These are phyloP conservation scores for Oryza meridionalis DNA, from an alignment of 176 grass and related monocot genomes.

Conservation along the genomic window DNA sequence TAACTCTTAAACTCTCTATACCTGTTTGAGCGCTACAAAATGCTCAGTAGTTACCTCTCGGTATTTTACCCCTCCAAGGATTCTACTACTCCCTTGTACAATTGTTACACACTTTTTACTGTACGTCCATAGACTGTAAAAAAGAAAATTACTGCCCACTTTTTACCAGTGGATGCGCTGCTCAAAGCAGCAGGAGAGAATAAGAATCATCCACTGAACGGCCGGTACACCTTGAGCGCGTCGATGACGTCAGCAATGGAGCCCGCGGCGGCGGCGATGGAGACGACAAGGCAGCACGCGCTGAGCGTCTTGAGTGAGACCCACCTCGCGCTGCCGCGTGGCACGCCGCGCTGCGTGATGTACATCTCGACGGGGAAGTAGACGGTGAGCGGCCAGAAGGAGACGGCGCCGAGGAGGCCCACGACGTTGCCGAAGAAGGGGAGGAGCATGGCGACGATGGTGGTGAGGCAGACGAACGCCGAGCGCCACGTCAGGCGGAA, in stretches of 20 bases:
- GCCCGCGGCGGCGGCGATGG: conserved; percentile 56
- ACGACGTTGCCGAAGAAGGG: conserved; percentile 90
- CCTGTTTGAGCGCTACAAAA: not conserved
- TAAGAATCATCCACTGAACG: conserved; percentile 47
- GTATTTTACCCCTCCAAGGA: not conserved
- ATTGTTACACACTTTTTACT: not conserved
- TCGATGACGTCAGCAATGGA: conserved; percentile 71
- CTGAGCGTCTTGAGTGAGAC: conserved; percentile 61
- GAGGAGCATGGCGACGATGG: conserved; percentile 71
- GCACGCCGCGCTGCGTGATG: conserved; percentile 61
- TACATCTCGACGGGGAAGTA: conserved; percentile 99
- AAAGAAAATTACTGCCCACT: not conserved
- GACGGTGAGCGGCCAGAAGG: conserved; percentile 94
- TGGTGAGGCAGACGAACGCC: conserved; percentile 71
- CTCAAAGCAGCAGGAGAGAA: not conserved
- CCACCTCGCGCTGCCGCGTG: conserved; percentile 34
- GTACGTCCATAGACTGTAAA: not conserved
- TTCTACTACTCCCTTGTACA: not conserved
- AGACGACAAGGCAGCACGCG: conserved; percentile 52
- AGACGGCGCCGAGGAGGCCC: conserved; percentile 82
- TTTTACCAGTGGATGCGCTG: not conserved
- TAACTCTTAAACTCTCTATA: not conserved
- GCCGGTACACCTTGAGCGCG: conserved; percentile 70
- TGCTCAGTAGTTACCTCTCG: not conserved
- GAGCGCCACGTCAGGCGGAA: conserved; percentile 74